Base-by-base conservation (phyloP, 2,329 filamentous ascomycete genomes). In the Aspergillus pseudotamarii region DNA sequence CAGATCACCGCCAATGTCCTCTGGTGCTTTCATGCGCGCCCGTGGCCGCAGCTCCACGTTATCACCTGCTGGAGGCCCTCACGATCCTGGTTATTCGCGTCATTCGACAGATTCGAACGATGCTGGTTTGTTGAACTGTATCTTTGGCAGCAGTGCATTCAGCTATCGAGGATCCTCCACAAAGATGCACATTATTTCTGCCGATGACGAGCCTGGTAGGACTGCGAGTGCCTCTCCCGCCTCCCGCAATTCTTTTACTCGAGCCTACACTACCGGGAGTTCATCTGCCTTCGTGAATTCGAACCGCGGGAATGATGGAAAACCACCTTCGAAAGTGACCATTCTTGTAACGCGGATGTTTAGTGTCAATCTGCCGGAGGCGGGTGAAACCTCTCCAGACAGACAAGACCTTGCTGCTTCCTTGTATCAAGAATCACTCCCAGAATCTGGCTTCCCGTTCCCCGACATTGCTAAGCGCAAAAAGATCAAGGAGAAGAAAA, bases 291-390 rank as follows among this genome's bases (percentile, higher is more conserved):
- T 69, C 45, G 66, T 69, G 55, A 62, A 67, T 46, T 43, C 65
- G 56, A 62, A 68, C 38, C 69, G 72, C 58, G 70, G 57, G 46
- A 68, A 61, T 28, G 75, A 79, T 21, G 59, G 76, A 66, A 75
- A 81, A 76, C 73, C 77, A 64, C 69, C 82, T 62, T 69, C 80
- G 66, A 78, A 82, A 75, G 78, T 83, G 3, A 86, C 85, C 23
- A 80, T 88, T 30, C 79, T 88, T 57, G 80, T 88, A 60, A 88
- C 85, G 6, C 80, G 85, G 61, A 83, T 86, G 76, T 88, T 88
- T 71, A 83, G 84, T n/a, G 83, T 87, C 60, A 81, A 82, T 57
- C 73, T 86, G 2, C 81, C 83, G 3, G 84, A 85, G 43, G 78
- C 79, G 9, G 73, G 73, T 12, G 79, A 78, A 30, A 56, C 73